Evolutionary conservation across 176 grass and related monocot genomes (phyloP).

Genomic region (Oryza rufipogon): DNA sequence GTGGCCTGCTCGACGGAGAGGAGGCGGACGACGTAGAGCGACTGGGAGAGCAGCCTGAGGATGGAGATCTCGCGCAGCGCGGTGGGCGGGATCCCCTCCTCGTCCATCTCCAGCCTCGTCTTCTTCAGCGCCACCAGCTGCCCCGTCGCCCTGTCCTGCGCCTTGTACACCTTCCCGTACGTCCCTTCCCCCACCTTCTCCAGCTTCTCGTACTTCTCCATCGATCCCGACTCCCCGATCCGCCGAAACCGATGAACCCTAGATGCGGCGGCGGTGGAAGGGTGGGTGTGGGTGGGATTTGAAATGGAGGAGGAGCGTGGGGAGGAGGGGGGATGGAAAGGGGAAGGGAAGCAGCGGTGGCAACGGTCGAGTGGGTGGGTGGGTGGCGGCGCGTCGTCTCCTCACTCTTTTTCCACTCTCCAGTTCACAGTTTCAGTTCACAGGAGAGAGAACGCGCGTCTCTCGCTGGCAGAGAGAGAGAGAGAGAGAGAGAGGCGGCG

Average conservation of each 20-base stretch:
- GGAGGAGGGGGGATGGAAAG: too few species aligned
- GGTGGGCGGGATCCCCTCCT: constrained; percentile 95
- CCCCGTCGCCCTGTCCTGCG: constrained; percentile 56
- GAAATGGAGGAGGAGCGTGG: not conserved
- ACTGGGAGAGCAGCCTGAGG: constrained; percentile 83
- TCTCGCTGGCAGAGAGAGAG: too few species aligned
- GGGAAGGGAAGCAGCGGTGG: not conserved
- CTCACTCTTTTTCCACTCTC: too few species aligned
- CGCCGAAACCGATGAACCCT: not conserved
- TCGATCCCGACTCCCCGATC: not conserved
- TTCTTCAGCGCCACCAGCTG: constrained; percentile 68
- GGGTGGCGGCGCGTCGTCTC: too few species aligned
- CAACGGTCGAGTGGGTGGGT: not conserved
- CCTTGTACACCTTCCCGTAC: constrained; percentile 64
- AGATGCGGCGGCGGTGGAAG: not conserved
- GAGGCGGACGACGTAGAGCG: constrained; percentile 90
- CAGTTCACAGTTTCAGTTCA: too few species aligned
- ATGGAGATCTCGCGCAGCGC: constrained; percentile 93
- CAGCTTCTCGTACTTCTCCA: constrained; percentile 99
- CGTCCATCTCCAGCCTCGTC: constrained; percentile 93
- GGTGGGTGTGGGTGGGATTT: not conserved
- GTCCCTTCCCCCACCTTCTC: constrained; percentile 73
- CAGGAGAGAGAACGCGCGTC: too few species aligned
- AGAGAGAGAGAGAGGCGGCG: too few species aligned
- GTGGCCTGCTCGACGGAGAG: constrained; percentile 74